A percentile compares a stretch with the other conserved stretches of the same genome.
Evolutionary conservation across 208 protist species (phyloP).

Genomic region (Leishmania guyanensis): DNA sequence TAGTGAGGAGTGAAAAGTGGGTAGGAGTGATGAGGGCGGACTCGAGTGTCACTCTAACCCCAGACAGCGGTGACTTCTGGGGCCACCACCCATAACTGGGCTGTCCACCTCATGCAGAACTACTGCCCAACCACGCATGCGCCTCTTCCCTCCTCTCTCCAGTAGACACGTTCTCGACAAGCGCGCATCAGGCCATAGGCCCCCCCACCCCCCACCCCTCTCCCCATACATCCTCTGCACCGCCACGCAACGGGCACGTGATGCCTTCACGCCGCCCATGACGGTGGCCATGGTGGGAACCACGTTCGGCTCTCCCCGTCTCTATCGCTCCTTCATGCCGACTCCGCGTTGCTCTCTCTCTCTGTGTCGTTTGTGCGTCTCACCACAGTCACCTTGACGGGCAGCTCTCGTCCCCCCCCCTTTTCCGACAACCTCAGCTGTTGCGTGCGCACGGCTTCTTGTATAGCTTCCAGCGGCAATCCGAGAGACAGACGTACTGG

Average conservation of each 20-base stretch:
- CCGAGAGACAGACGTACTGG: not conserved
- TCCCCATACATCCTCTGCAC: not conserved
- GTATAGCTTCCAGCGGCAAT: not conserved
- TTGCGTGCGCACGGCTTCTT: not conserved
- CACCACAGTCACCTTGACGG: not conserved
- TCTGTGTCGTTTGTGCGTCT: not conserved
- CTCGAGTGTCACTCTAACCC: not conserved
- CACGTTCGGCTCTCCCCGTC: not conserved
- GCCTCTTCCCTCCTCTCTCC: not conserved
- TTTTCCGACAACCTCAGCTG: not conserved
- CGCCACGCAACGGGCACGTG: no score
- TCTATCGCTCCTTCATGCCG: not conserved
- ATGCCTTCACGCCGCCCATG: not conserved
- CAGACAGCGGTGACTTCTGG: not conserved
- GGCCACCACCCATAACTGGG: not conserved
- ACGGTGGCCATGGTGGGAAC: not conserved
- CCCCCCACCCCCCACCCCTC: not conserved
- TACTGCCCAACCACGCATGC: not conserved
- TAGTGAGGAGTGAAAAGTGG: not conserved
- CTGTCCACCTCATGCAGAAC: not conserved
- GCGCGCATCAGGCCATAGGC: not conserved
- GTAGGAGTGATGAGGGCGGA: not conserved
- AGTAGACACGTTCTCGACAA: no score
- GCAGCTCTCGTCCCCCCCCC: not conserved
- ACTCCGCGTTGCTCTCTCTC: not conserved